Evolutionary conservation across 139 green algal genomes (phyloP), one percentile per base, ranked within the genome.

Genomic region (Choricystis sp.): DNA sequence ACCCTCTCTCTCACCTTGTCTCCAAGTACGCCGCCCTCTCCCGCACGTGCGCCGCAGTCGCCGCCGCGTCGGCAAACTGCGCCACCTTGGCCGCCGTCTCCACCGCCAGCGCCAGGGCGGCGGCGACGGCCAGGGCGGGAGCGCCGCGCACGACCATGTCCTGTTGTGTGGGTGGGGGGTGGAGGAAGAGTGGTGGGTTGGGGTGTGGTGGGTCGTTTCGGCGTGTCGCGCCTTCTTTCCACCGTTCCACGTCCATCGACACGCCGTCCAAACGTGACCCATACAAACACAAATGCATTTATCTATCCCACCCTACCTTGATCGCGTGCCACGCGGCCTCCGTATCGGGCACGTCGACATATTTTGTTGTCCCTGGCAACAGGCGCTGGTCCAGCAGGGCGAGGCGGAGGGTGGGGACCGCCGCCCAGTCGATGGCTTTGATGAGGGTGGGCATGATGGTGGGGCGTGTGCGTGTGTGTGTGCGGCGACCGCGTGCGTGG

Each of bases 141-240:
- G 91, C 91, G 1, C 91, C 91, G 19, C 91, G 80, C 24, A 98
- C 91, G 0, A 85, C 86, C 91, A 98, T 98, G 56, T 96, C 86
- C 26, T 29, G 26, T 52, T 52, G 9, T 52, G 40, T 52, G 40
- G 16, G 40, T 9, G 40, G 40, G 40, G 40, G 16, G 40, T 9
- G 40, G 40, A 16, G 40, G 9, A 52, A 9, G 9, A 16, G 40
- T 9, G 40, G 16, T 52, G 40, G 40, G 40, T 21, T 16, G 40
- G 16, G 40, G 40, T 16, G 16, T 69, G 72, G 70, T 79, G 77
- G 29, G 64, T 48, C 49, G 63, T 25, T 28, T 66, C 27, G 20
- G 30, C 27, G 25, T 60, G 26, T 58, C 31, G 14, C 28, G 9
- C 40, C 9, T 21, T 52, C 9, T 52, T 52, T 16, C 9, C 9